Base-by-base conservation (phyloP, 495 filamentous ascomycete genomes). In the Lepidopterella palustris region DNA sequence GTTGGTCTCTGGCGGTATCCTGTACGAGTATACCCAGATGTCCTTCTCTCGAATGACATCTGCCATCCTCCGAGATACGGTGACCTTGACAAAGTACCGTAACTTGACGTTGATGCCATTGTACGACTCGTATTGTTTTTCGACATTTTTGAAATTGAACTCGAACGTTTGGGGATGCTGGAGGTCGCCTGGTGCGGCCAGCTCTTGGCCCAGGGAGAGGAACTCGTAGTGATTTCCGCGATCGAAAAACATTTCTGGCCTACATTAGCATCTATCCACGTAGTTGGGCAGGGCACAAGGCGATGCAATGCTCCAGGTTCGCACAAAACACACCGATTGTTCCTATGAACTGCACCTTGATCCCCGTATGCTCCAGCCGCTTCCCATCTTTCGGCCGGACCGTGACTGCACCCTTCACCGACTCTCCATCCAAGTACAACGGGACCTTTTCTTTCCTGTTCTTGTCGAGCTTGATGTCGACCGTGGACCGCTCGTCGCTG, bases 131-230 rank as follows among this genome's bases (percentile, higher is more conserved):
- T 99, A 99, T 72, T 95, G 91, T 78, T 99, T 99, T 81, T 99
- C 93, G 65, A 99, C 89, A 73, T 97, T 97, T 76, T 97, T 99
- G 83, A 99, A 99, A 77, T 97, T 96, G 83, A 99, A 99, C 58
- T 95, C 89, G 78, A 96, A 97, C 42, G 91, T 95, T 76, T 97
- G 95, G 31, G 93, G 95, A 76, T 99, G 93, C 65, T 97, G 92
- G 55, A 99, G 85, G 74, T 99, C 93, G 68, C 93, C 95, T 1
- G 93, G 93, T 21, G 91, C 90, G 9, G 93, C 93, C 26, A 99
- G 83, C 72, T 99, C 93, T 71, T 97, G 93, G 55, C 91, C 90
- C 15, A 97, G 82, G 23, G 90, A 95, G 42, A 97, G 85, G 73
- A 99, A 99, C 76, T 99, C 93, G 78, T 99, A 95, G 77, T 99